These are phyloP conservation scores for Mortierella alpina DNA, from an alignment of 192 early-diverging fungal genomes.

Conservation along the genomic window DNA sequence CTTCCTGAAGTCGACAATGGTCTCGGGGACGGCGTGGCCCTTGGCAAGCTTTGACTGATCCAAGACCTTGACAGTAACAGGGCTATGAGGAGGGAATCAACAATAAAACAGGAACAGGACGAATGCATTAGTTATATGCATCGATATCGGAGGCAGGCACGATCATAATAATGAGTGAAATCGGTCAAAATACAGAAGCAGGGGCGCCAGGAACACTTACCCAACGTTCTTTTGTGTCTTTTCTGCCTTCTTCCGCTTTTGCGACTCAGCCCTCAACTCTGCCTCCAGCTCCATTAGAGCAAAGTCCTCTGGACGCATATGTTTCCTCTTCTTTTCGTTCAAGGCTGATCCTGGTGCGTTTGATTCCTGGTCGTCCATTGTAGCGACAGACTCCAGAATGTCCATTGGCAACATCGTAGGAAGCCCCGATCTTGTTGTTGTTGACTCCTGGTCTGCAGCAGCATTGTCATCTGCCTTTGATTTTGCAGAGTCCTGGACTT, in stretches of 20 bases:
- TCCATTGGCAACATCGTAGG: slow-evolving; percentile 43
- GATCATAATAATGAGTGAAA: neutral
- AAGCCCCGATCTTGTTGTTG: slow-evolving; percentile 20
- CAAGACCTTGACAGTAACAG: slow-evolving; percentile 48
- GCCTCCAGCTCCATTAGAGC: slow-evolving; percentile 46
- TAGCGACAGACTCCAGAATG: slow-evolving; percentile 39
- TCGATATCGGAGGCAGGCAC: neutral
- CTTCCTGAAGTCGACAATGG: slow-evolving; percentile 40
- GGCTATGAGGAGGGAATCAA: slow-evolving; percentile 5
- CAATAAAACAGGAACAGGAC: neutral
- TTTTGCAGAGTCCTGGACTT: neutral
- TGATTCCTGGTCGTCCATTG: slow-evolving; percentile 20
- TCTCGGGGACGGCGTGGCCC: slow-evolving; percentile 45
- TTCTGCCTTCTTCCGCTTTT: slow-evolving; percentile 42
- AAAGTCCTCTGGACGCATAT: slow-evolving; percentile 48
- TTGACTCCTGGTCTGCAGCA: neutral
- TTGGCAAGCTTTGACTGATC: slow-evolving; percentile 32
- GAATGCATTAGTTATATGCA: neutral
- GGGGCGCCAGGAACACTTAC: slow-evolving; percentile 15
- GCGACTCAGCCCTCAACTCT: slow-evolving; percentile 28
- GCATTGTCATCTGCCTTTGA: neutral
- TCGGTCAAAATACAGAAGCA: neutral
- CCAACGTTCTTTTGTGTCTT: slow-evolving; percentile 49
- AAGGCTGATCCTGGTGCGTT: neutral
- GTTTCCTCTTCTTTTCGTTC: slow-evolving; percentile 43